Evolutionary conservation across 495 filamentous ascomycete genomes (phyloP), one percentile per base, ranked within the genome.

Genomic region (Clavariopsis aquatica): DNA sequence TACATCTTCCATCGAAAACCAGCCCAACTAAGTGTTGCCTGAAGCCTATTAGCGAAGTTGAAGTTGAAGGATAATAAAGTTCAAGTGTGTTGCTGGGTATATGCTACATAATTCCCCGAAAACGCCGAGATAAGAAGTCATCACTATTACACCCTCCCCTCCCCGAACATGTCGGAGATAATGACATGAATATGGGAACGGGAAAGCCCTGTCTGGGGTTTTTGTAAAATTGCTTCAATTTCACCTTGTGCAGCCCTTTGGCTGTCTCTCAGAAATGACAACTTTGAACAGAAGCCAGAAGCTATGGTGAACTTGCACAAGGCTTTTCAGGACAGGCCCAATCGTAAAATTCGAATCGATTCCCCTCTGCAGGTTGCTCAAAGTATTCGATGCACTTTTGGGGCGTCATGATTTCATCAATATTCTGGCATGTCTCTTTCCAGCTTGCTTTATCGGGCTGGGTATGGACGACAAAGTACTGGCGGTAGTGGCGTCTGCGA

Each of bases 381-480:
- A 62, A 53, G 36, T 51, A 52, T 27, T 67, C 47, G 29, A 68
- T 59, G 46, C 59, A 68, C 28, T 64, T 34, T 23, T 51, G 52
- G 0, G 65, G 65, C 1, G 52, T 68, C 29, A 68, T 68, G 23
- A 68, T 38, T 43, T 63, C 59, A 24, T 54, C 54, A 23, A 68
- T 45, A 43, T 47, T 36, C n/a, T 43, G 52, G 17, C 20, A 29
- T 1, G 31, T 15, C 9, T 31, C 20, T 17, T 54, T 13, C 59
- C 59, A 68, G 1, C 27, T 23, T 17, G 36, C 29, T 9, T 49
- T 45, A 5, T 52, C 15, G 0, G 54, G 53, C 17, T 68, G 46
- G 29, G 65, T 58, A 24, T 68, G 65, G 2, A 68, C 65, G 46
- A 68, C 54, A 24, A 58, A 59, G 45, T 23, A 56, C 17, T 68